Conservation (phyloP, 441 rosid genomes). For the Gossypium lobatum region DNA sequence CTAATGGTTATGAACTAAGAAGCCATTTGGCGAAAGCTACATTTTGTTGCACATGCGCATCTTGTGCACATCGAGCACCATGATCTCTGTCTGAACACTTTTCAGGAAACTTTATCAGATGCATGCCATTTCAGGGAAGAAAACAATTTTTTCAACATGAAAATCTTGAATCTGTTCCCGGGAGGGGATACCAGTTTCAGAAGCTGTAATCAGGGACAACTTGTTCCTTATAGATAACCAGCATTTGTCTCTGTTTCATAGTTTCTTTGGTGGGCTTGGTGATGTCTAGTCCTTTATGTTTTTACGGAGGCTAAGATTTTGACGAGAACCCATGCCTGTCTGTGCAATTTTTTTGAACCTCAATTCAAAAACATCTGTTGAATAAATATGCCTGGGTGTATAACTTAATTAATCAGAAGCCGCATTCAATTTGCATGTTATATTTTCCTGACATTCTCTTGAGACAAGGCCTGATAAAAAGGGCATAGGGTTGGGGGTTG, state of each 20-base stretch:
- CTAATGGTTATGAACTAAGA: not conserved
- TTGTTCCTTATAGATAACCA: not conserved
- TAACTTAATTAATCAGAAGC: not conserved
- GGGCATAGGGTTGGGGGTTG: not conserved
- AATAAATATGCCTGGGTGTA: not conserved
- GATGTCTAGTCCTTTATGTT: not conserved
- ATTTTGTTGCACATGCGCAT: not conserved
- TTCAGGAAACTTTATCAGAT: not conserved
- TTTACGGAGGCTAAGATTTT: not conserved
- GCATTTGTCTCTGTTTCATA: not conserved
- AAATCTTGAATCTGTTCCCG: not conserved
- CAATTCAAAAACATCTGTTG: not conserved
- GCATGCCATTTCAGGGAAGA: not conserved
- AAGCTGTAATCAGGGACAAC: not conserved
- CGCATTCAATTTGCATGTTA: not conserved
- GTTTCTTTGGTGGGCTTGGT: not conserved
- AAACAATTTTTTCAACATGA: not conserved
- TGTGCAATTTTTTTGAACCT: not conserved
- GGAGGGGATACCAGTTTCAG: not conserved
- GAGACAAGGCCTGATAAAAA: not conserved
- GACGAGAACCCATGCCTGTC: not conserved
- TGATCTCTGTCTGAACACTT: not conserved
- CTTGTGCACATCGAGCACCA: not conserved
- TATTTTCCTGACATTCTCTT: slow-evolving; percentile 1
- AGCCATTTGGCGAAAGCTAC: not conserved